Conservation (phyloP, 768 basidiomycete species). For the Serendipita indica region DNA sequence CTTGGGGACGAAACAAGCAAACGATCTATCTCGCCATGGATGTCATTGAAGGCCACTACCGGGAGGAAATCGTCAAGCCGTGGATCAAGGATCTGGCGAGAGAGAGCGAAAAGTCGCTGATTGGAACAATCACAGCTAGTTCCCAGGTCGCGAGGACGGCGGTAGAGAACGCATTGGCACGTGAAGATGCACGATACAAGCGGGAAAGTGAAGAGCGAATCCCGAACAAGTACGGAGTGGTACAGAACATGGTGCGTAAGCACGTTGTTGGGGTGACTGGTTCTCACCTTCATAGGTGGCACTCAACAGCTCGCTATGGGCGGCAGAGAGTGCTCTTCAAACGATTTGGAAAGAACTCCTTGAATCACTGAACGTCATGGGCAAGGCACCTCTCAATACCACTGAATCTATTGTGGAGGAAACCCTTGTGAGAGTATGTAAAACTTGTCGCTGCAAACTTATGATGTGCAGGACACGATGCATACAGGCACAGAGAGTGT, state of each 20-base stretch:
- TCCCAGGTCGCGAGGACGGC: not conserved
- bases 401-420: no score
- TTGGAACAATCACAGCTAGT: not conserved
- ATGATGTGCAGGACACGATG: no score
- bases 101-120: not conserved
- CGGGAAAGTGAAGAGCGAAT: not conserved
- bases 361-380: slow-evolving; percentile 4
- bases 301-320: slow-evolving; percentile 1
- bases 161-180: not conserved
- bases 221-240: not conserved
- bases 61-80: not conserved
- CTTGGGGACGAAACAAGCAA: not conserved
- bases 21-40: not conserved
- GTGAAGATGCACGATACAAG: slow-evolving; percentile 4
- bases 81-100: not conserved
- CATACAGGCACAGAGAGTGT: no score
- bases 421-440: no score
- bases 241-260: slow-evolving; percentile 1
- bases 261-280: not conserved
- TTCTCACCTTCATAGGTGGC: not conserved
- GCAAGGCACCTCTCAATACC: no score
- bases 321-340: not conserved
- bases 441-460: no score
- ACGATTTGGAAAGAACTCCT: not conserved
- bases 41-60: not conserved